Base-by-base conservation (phyloP, 1,284 basidiomycete species). In the Leccinum griseonigrum region DNA sequence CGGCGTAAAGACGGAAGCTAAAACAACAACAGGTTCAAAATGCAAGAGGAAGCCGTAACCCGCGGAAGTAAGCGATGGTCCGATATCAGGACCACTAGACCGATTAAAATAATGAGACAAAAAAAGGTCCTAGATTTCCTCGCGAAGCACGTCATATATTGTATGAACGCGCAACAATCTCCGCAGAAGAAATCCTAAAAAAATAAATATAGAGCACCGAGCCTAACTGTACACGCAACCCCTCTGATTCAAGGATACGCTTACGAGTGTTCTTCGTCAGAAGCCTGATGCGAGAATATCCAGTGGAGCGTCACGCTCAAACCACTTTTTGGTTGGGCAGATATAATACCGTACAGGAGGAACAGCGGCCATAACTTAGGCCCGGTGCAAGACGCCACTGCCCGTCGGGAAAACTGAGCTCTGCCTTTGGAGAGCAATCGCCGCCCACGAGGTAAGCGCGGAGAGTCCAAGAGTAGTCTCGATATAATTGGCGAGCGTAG, bases 351-450 rank as follows among this genome's bases (percentile, higher is more conserved):
- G 8, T 38, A 54, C 38, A 14, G 34, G 29, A 59, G 68, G 56
- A 59, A 67, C 6, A 67, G 22, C 7, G 71, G 68, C 71, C 68
- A 69, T 11, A 72, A 60, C 22, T 22, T 22, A 22, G 0, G 18
- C 2, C 29, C 68, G 61, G 8, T 8, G 56, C 50, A 60, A 56
- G 58, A 58, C 11, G 22, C 29, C 29, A 40, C 61, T 60, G 28
- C 38, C 22, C 9, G 9, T n/a, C 26, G 48, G 50, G 57, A 60
- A 43, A 57, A 68, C 62, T 9, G 1, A 1, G 10, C 43, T 68
- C 1, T 69, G 55, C 48, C 53, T 62, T 11, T 60, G 69, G 22
- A 61, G 32, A 8, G 66, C 58, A 7, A 70, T 31, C 16, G 3
- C 61, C 1, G 69, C 11, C 71, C 68, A 69, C 43, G 54, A 67